Evolutionary conservation across 2,329 filamentous ascomycete species (phyloP), one percentile per base, ranked within the genome.

Genomic region (Aureobasidium sp.): DNA sequence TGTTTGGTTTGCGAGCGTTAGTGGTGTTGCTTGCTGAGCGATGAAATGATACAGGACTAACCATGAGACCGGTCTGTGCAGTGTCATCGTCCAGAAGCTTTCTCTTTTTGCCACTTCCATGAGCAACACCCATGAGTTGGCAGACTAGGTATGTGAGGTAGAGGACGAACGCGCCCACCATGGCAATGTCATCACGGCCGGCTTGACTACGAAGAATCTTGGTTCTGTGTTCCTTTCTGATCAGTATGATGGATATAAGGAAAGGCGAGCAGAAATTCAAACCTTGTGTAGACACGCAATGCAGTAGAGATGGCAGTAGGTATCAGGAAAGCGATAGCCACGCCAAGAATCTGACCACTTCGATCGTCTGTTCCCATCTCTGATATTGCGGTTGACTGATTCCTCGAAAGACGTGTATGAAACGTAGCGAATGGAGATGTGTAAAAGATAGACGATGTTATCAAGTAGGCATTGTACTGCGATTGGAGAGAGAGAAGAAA

Each of bases 261-360:
- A 15, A 29, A 1, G 2, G 9, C 7, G 29, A 20, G 45, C 34
- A 34, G 20, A 15, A 17, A 25, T 4, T 58, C 61, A 49, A 36
- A 64, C 59, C 64, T 55, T 0, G 75, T 73, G 52, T 75, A 74
- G 29, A 77, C 64, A 6, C 76, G 70, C 22, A 78, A 64, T 34
- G 66, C 57, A 27, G 77, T 71, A 9, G 74, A 70, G 6, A 74
- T 61, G 70, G 73, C 76, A 63, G 74, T 70, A 17, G 76, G 65
- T 8, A 72, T 58, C 59, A 77, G 71, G 67, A 78, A 77, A n/a
- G 73, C 64, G 37, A 72, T 66, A 37, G 71, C 72, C 8, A 74
- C 53, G 17, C 62, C 64, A 27, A 65, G 48, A 31, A 65, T 53
- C 25, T 59, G 55, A 14, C 39, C 36, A 39, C 53, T 39, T 45